Evolutionary conservation across 768 basidiomycete genomes (phyloP).

Genomic region (Rhodotorula sphaerocarpa): DNA sequence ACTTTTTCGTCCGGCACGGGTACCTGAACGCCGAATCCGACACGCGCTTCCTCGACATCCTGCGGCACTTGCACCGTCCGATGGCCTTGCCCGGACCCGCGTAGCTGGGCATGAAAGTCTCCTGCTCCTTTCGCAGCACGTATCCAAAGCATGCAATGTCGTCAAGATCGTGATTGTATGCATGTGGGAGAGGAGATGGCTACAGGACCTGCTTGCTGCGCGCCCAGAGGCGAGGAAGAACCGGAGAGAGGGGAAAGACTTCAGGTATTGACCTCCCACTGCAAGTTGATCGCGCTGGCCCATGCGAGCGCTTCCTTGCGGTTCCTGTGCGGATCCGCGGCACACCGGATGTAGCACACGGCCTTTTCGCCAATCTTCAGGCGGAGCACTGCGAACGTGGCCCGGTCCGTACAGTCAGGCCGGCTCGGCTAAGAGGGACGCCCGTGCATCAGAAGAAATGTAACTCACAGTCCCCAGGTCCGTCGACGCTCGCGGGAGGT

Average conservation of each 20-base stretch:
- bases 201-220: too few species aligned
- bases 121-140: too few species aligned
- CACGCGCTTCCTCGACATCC: slow-evolving; percentile 25
- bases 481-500: slow-evolving; percentile 15
- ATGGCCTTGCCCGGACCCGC: slow-evolving; percentile 19
- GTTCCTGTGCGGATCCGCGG: not conserved
- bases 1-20: slow-evolving; percentile 80
- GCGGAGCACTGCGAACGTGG: slow-evolving; percentile 11
- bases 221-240: too few species aligned
- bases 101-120: not conserved
- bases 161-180: not conserved
- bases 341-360: slow-evolving; percentile 21
- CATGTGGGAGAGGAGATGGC: not conserved
- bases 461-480: slow-evolving; percentile 15
- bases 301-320: slow-evolving; percentile 20
- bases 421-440: too few species aligned
- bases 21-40: slow-evolving; percentile 81
- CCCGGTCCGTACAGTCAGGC: too few species aligned
- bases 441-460: accelerated
- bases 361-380: slow-evolving; percentile 17
- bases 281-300: slow-evolving; percentile 27
- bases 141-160: too few species aligned
- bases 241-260: too few species aligned
- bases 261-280: slow-evolving; percentile 16
- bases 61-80: slow-evolving; percentile 4